Conservation (phyloP, 257 asterid genomes). For the Henckelia pumila region DNA sequence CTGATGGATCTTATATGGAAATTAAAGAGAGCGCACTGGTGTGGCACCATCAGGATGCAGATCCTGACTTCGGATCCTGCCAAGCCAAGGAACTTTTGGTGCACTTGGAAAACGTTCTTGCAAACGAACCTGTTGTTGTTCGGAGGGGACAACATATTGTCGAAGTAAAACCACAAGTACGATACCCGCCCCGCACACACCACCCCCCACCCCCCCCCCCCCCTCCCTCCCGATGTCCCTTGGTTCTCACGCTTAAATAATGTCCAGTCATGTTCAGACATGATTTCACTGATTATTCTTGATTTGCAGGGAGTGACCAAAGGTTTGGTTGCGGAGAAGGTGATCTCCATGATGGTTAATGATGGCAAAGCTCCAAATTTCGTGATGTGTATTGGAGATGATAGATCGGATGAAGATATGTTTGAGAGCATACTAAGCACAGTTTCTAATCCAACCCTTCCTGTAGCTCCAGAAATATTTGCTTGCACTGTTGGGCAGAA, state of each 20-base stretch:
- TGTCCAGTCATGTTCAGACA: not conserved
- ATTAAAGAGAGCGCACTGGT: slow-evolving; percentile 88
- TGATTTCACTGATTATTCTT: slow-evolving; percentile 16
- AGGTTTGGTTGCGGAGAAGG: slow-evolving; percentile 74
- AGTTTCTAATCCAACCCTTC: slow-evolving; percentile 38
- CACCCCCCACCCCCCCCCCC: no score
- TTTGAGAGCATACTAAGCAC: slow-evolving; percentile 70
- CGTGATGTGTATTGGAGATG: slow-evolving; percentile 83
- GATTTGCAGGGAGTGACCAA: slow-evolving; percentile 80
- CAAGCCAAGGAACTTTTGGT: slow-evolving; percentile 78
- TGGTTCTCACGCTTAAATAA: not conserved
- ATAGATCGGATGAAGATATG: slow-evolving; percentile 89
- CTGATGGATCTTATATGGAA: slow-evolving; percentile 87
- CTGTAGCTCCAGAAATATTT: slow-evolving; percentile 60
- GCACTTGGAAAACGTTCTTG: slow-evolving; percentile 80
- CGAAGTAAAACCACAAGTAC: slow-evolving; percentile 93
- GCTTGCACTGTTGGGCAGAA: slow-evolving; percentile 96
- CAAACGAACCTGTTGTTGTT: slow-evolving; percentile 92
- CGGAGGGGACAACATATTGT: slow-evolving; percentile 87
- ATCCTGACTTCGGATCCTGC: slow-evolving; percentile 86
- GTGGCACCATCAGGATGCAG: slow-evolving; percentile 89
- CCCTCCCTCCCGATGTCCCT: no score
- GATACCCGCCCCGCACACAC: no score
- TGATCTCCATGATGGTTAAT: slow-evolving; percentile 48
- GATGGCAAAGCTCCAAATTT: slow-evolving; percentile 63